Conservation (phyloP, 2,329 filamentous ascomycete genomes). For the Coniosporium tulheliwenetii region DNA sequence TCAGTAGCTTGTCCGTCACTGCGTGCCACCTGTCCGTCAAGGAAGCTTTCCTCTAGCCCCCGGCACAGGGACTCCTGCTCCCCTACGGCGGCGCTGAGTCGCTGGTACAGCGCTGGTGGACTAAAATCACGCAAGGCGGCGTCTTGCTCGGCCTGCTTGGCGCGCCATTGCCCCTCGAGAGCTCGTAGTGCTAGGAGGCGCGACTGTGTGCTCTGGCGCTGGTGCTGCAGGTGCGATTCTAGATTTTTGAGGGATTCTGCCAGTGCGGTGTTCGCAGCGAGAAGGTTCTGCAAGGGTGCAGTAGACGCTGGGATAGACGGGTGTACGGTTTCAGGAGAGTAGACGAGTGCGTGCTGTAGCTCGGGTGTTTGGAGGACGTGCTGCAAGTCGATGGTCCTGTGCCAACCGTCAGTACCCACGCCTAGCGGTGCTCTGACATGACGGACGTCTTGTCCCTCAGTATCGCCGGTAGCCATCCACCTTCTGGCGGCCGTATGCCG, state of each 20-base stretch:
- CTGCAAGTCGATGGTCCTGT: constrained; percentile 64
- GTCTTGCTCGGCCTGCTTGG: constrained; percentile 83
- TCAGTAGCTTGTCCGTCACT: constrained; percentile 43
- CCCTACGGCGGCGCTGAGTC: constrained; percentile 56
- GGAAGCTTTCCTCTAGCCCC: constrained; percentile 83
- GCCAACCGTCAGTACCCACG: background rate
- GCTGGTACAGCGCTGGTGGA: constrained; percentile 72
- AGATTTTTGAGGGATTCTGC: constrained; percentile 46
- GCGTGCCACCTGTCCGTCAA: constrained; percentile 37
- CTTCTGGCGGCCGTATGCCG: constrained; percentile 20
- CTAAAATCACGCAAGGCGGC: constrained; percentile 69
- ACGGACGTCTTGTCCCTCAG: constrained; percentile 71
- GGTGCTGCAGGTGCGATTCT: constrained; percentile 41
- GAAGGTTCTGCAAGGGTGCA: constrained; percentile 43
- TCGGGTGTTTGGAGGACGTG: constrained; percentile 47
- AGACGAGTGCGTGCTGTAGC: constrained; percentile 60
- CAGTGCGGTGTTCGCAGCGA: constrained; percentile 57
- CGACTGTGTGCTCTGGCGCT: constrained; percentile 59
- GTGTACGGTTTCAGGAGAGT: constrained; percentile 51
- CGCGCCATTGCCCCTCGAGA: constrained; percentile 81
- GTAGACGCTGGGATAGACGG: constrained; percentile 54
- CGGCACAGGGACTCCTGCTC: constrained; percentile 73
- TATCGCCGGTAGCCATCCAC: constrained; percentile 63
- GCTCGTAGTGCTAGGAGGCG: constrained; percentile 71
- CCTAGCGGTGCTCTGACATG: background rate